These are phyloP conservation scores for Hippophae tibetana DNA, from an alignment of 306 rosid genomes.

Conservation along the genomic window DNA sequence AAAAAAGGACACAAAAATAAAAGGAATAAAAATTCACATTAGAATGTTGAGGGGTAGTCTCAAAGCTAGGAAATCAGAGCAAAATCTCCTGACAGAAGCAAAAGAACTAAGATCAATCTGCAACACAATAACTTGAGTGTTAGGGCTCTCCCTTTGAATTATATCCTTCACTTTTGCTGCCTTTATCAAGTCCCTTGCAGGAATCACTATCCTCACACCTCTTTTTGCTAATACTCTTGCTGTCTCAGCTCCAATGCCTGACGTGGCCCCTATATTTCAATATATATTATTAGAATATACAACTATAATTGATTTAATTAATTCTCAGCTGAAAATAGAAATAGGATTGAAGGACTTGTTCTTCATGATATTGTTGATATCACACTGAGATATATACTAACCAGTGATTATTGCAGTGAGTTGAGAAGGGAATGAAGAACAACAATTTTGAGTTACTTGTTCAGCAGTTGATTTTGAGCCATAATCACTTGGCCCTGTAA, in stretches of 20 bases:
- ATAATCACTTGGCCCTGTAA: slow-evolving; percentile 95
- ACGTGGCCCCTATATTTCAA: slow-evolving; percentile 51
- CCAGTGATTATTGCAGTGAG: slow-evolving; percentile 88
- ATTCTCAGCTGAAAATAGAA: not conserved
- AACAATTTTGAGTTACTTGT: slow-evolving; percentile 50
- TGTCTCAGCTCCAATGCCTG: slow-evolving; percentile 95
- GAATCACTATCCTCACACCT: slow-evolving; percentile 79
- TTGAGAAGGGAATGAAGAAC: slow-evolving; percentile 25
- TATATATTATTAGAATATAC: not conserved
- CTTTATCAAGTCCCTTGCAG: slow-evolving; percentile 67
- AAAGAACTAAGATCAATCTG: slow-evolving; percentile 88
- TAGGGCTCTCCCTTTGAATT: slow-evolving; percentile 56
- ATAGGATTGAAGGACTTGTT: not conserved
- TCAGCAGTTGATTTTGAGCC: slow-evolving; percentile 95
- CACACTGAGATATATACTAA: slow-evolving; percentile 14
- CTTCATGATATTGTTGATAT: not conserved
- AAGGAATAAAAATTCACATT: slow-evolving; percentile 40
- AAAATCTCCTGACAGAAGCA: slow-evolving; percentile 67
- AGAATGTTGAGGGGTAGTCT: slow-evolving; percentile 74
- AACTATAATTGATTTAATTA: not conserved
- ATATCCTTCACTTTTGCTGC: slow-evolving; percentile 52
- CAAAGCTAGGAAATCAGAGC: slow-evolving; percentile 54
- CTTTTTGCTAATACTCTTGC: slow-evolving; percentile 87
- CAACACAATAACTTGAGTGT: slow-evolving; percentile 56
- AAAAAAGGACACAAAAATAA: not conserved